phyloP scores from a whole-genome alignment of 1,284 basidiomycete genomes.

The Cryptococcus sp. region DNA sequence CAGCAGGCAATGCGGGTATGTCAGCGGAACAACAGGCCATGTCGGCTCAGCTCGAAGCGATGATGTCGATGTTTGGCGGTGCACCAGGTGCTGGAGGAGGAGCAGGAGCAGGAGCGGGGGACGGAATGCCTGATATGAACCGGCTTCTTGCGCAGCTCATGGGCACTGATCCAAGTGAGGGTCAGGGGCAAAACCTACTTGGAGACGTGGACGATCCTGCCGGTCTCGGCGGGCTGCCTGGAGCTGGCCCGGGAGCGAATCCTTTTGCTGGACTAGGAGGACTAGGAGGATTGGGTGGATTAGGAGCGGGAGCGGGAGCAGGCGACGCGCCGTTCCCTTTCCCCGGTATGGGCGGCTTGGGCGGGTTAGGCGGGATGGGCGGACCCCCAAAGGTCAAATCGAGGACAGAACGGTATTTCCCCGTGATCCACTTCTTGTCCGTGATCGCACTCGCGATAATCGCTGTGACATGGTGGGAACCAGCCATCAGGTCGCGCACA shows the following conservation, averaged over 20 bases:
- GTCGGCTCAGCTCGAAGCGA: slow-evolving; percentile 39
- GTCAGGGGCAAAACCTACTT: slow-evolving; percentile 27
- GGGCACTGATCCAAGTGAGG: slow-evolving; percentile 17
- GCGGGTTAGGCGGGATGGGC: slow-evolving; percentile 5
- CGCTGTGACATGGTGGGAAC: slow-evolving; percentile 51
- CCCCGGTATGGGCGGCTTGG: slow-evolving; percentile 19
- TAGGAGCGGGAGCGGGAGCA: neutral
- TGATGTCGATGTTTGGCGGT: slow-evolving; percentile 47
- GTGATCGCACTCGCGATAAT: slow-evolving; percentile 45
- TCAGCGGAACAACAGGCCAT: slow-evolving; percentile 36
- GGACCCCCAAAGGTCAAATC: slow-evolving; percentile 16
- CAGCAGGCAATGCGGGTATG: slow-evolving; percentile 2
- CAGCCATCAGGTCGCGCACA: slow-evolving; percentile 27
- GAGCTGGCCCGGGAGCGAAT: neutral
- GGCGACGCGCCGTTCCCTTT: slow-evolving; percentile 20
- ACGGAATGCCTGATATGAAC: slow-evolving; percentile 35
- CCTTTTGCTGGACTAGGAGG: slow-evolving; percentile 11
- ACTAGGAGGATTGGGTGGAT: slow-evolving; percentile 10
- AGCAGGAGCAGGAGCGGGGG: slow-evolving; percentile 13
- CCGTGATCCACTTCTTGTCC: slow-evolving; percentile 44
- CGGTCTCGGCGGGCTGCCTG: slow-evolving; percentile 28
- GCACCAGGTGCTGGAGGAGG: slow-evolving; percentile 23
- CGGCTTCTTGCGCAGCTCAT: slow-evolving; percentile 39
- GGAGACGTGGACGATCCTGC: slow-evolving; percentile 43
- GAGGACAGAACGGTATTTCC: slow-evolving; percentile 38